These are phyloP conservation scores for Hypoxylon trugodes DNA, from an alignment of 495 filamentous ascomycete genomes.

Conservation along the genomic window DNA sequence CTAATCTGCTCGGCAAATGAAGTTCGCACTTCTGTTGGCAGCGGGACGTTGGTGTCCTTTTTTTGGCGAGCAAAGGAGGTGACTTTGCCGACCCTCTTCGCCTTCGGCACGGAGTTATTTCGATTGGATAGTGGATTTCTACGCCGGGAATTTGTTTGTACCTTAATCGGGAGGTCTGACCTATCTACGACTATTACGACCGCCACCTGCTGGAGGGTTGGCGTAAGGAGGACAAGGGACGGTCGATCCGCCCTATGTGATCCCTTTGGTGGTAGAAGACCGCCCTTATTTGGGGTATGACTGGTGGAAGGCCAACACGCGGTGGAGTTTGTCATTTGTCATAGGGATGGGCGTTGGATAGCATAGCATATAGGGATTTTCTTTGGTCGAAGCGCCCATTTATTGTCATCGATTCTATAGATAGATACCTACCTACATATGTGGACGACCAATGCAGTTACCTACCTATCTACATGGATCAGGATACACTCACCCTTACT, in stretches of 20 bases:
- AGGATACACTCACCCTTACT: conserved; percentile 26
- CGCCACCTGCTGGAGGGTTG: conserved; percentile 16
- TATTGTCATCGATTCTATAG: conserved; percentile 28
- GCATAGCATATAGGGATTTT: conserved; percentile 10
- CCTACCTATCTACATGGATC: not conserved
- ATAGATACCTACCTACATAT: conserved; percentile 15
- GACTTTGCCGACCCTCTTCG: conserved; percentile 4
- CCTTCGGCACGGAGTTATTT: conserved; percentile 34
- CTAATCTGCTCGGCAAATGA: conserved; percentile 48
- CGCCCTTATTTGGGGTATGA: conserved; percentile 20
- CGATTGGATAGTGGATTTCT: conserved; percentile 26
- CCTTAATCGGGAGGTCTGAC: conserved; percentile 15
- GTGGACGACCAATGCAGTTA: conserved; percentile 6
- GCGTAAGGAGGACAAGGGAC: conserved; percentile 19
- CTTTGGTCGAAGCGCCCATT: conserved; percentile 16
- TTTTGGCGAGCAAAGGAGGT: conserved; percentile 8
- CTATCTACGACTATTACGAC: conserved; percentile 4
- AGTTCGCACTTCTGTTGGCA: conserved; percentile 50
- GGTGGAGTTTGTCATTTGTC: conserved; percentile 35
- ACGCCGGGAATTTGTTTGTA: conserved; percentile 31
- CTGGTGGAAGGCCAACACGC: conserved; percentile 35
- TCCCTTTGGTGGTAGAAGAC: conserved; percentile 21
- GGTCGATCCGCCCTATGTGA: conserved; percentile 33
- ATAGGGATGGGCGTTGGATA: conserved; percentile 16
- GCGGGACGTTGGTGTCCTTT: conserved; percentile 28